Percentiles rank a stretch among this genome's conserved stretches.
These are phyloP conservation scores for Atkinsonella hypoxylon DNA, from an alignment of 2,329 filamentous ascomycete species.

Conservation along the genomic window DNA sequence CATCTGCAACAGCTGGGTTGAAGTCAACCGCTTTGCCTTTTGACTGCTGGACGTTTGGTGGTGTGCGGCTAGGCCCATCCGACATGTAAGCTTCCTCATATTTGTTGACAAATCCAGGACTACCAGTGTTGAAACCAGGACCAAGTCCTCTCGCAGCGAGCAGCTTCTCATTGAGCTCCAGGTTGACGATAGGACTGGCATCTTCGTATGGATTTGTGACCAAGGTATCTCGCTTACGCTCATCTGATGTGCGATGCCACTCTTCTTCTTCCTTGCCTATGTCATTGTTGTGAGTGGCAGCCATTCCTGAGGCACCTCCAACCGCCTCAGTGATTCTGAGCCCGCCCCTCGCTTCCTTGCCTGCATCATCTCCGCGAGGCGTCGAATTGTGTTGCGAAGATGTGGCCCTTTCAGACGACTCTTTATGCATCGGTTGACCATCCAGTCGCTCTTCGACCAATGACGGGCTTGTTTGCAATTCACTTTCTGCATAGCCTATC, in stretches of 20 bases:
- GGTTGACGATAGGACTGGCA: conserved; percentile 48
- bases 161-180: conserved; percentile 38
- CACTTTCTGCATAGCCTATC: conserved; percentile 55
- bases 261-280: conserved; percentile 49
- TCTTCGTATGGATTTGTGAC: conserved; percentile 57
- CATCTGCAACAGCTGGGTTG: conserved; percentile 33
- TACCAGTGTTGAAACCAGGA: conserved; percentile 38
- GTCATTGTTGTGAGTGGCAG: conserved; percentile 37
- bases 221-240: conserved; percentile 53
- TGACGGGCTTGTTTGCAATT: conserved; percentile 76
- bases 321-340: conserved; percentile 38
- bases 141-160: conserved; percentile 28
- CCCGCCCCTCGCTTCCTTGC: conserved; percentile 14
- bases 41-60: conserved; percentile 33
- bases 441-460: conserved; percentile 64
- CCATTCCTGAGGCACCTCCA: conserved; percentile 36
- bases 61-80: conserved; percentile 46
- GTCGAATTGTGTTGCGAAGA: conserved; percentile 26
- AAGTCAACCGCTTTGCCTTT: conserved; percentile 46
- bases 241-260: conserved; percentile 49
- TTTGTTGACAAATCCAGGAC: conserved; percentile 48
- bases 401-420: conserved; percentile 45
- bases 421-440: conserved; percentile 28
- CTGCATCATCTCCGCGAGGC: conserved; percentile 20
- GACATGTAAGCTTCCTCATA: conserved; percentile 88